A percentile compares a stretch with the other conserved stretches of the same genome.
Evolutionary conservation across 2,329 filamentous ascomycete species (phyloP).

Genomic region (Zopfia rhizophila): DNA sequence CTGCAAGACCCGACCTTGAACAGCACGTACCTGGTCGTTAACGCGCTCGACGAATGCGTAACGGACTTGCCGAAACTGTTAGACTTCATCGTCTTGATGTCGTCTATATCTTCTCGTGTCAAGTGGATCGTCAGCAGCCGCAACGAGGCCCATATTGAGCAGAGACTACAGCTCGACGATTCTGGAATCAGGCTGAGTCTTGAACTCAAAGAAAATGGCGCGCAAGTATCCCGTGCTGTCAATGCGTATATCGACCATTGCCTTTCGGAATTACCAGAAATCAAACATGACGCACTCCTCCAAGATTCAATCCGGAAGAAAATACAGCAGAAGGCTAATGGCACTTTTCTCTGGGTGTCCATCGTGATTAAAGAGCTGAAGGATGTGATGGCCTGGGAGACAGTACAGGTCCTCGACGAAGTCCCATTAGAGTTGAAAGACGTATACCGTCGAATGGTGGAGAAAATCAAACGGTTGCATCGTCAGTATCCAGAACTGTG

Average conservation of each 20-base stretch:
- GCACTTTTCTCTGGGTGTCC: constrained; percentile 8
- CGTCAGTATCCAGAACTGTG: not conserved
- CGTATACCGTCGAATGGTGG: not conserved
- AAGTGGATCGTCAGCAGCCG: constrained; percentile 29
- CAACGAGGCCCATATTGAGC: constrained; percentile 44
- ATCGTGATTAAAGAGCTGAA: constrained; percentile 11
- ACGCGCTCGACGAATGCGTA: constrained; percentile 4
- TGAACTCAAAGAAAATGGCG: constrained; percentile 46
- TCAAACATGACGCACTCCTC: constrained; percentile 8
- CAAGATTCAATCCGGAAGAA: not conserved
- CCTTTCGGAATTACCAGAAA: constrained; percentile 20
- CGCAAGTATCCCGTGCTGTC: constrained; percentile 46
- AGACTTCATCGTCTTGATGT: not conserved
- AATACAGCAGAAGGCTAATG: constrained; percentile 34
- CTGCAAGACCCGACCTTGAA: constrained; percentile 42
- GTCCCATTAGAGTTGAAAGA: constrained; percentile 1
- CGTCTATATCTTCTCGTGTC: constrained; percentile 38
- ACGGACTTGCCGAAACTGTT: constrained; percentile 2
- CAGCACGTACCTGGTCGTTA: not conserved
- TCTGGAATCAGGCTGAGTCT: constrained; percentile 34
- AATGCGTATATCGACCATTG: constrained; percentile 48
- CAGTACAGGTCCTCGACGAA: constrained; percentile 1
- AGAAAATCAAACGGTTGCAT: not conserved
- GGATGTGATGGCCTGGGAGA: constrained; percentile 10
- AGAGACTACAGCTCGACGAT: constrained; percentile 33